These are phyloP conservation scores for Ambrosia artemisiifolia DNA, from an alignment of 129 eudicot species.

Conservation along the genomic window DNA sequence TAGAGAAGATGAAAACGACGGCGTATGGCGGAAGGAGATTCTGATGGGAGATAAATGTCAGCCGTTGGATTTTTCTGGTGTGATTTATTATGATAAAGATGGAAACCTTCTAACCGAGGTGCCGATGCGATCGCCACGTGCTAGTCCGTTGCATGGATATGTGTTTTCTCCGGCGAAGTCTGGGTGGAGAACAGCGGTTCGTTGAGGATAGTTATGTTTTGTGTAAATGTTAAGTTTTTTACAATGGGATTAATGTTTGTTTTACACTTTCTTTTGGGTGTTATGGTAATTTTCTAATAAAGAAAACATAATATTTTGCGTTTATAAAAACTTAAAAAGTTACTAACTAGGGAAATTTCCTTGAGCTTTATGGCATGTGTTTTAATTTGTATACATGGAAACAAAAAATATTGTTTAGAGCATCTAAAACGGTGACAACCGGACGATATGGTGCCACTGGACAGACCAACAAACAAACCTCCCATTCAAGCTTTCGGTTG, in stretches of 20 bases:
- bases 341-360: too few relatives aligned
- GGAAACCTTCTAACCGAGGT: constrained; percentile 27
- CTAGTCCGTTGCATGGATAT: constrained; percentile 28
- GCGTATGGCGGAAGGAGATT: constrained; percentile 34
- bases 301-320: not conserved
- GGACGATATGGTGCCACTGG: too few relatives aligned
- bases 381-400: too few relatives aligned
- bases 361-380: too few relatives aligned
- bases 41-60: constrained; percentile 37
- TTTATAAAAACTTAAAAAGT: too few relatives aligned
- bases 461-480: too few relatives aligned
- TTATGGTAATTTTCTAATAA: not conserved
- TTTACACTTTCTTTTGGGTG: not conserved
- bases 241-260: not conserved
- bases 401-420: too few relatives aligned
- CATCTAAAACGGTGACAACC: too few relatives aligned
- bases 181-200: constrained; percentile 8
- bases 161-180: constrained; percentile 12
- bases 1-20: constrained; percentile 32
- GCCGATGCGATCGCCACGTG: constrained; percentile 41
- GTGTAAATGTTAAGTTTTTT: not conserved
- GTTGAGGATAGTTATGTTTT: not conserved
- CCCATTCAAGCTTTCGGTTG: too few relatives aligned
- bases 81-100: constrained; percentile 28
- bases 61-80: constrained; percentile 34